Base-by-base conservation (phyloP, 192 early-diverging fungal species). In the Phlyctochytrium planicorne region DNA sequence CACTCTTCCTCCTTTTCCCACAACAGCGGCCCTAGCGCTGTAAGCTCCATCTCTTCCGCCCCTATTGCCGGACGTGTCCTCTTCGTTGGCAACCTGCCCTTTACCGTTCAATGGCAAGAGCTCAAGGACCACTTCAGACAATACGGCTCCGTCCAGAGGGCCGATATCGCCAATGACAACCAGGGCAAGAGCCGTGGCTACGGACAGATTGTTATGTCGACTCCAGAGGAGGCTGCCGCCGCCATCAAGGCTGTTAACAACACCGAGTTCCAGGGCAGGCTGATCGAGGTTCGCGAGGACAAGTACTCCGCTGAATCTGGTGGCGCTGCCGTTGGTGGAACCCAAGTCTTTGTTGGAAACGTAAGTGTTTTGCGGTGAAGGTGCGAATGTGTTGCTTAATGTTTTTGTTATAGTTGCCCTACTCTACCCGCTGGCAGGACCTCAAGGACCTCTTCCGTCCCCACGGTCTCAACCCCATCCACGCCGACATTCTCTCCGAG, bases 1-100 rank as follows among this genome's bases (percentile, higher is more conserved):
- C n/a, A n/a, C n/a, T n/a, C n/a, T n/a, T n/a, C n/a, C n/a, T n/a
- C n/a, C n/a, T n/a, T n/a, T n/a, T n/a, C n/a, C n/a, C n/a, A n/a
- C n/a, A n/a, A n/a, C n/a, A n/a, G 32, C 62, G 34, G 24, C 61
- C 60, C 60, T 12, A 23, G 10, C 2, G n/a, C 24, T 20, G 40
- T n/a, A 2, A 24, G 34, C 30, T 23, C n/a, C 55, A 52, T 47
- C 53, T 40, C 63, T 0, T 34, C 6, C 14, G 59, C 23, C 30
- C 30, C 29, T 34, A 52, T 52, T 31, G 66, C 66, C 34, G 78
- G 78, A 27, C 78, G 78, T 40, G 69, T 71, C 61, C 79, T 92
- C 47, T 91, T 88, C 74, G 87, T 93, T 57, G 90, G 91, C 60
- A 93, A 93, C 82, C 76, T 93, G 24, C 86, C 89, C 14, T 91